phyloP scores from a whole-genome alignment of 805 yeast genomes.

The Tanozyma kutaoensis region DNA sequence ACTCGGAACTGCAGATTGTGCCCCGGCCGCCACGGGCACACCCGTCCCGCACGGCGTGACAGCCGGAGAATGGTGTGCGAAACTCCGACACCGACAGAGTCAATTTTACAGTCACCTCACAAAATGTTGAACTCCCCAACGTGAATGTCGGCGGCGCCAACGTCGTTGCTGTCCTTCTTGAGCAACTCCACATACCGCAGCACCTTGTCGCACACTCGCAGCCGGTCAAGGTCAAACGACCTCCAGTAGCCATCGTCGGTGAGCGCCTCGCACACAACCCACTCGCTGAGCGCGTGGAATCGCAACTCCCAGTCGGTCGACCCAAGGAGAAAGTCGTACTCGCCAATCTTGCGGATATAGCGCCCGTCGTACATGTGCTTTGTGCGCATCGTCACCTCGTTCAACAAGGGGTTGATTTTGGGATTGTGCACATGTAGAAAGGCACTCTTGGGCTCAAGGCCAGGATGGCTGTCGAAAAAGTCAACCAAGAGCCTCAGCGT shows the following conservation, averaged over 20 bases:
- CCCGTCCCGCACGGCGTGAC: too few relatives aligned
- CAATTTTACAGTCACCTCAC: too few relatives aligned
- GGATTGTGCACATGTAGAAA: constrained; percentile 21
- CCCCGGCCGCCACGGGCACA: too few relatives aligned
- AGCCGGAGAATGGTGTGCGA: too few relatives aligned
- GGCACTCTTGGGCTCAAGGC: too few relatives aligned
- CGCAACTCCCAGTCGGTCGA: constrained; percentile 20
- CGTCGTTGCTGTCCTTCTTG: constrained; percentile 8
- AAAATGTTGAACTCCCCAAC: too few relatives aligned
- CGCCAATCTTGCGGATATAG: constrained; percentile 11
- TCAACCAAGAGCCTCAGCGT: too few relatives aligned
- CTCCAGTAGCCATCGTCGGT: constrained; percentile 11
- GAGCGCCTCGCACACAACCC: constrained; percentile 16
- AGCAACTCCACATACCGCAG: constrained; percentile 11
- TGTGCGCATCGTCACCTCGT: constrained; percentile 4
- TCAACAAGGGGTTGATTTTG: constrained; percentile 15
- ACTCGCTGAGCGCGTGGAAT: constrained; percentile 17
- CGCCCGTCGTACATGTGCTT: constrained; percentile 10
- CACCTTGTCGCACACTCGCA: constrained; percentile 10
- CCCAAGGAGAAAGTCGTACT: constrained; percentile 7
- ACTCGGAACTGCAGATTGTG: too few relatives aligned
- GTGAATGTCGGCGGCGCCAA: constrained; percentile 3
- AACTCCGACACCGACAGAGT: too few relatives aligned
- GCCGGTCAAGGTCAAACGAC: constrained; percentile 5
- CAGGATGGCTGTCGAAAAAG: too few relatives aligned